Conservation (phyloP, 75 land plant genomes). For the Picea glauca region DNA sequence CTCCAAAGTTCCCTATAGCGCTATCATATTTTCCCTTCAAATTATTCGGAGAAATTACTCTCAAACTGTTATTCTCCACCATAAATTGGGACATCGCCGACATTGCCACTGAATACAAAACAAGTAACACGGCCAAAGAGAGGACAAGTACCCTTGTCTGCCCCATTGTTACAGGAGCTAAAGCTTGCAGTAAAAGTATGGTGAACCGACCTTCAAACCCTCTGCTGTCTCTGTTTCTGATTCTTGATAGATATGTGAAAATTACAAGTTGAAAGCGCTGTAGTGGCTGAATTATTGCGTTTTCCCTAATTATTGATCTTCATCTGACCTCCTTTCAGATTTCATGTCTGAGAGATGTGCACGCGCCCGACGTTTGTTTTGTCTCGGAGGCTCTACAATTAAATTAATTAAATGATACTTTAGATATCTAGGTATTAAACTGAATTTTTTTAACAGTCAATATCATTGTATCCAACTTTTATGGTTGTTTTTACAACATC, state of each 20-base stretch:
- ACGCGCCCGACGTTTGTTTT: not conserved
- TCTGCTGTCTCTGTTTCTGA: not conserved
- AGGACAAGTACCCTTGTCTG: not conserved
- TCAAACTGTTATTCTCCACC: too few species aligned
- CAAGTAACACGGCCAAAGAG: not conserved
- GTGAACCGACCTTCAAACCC: not conserved
- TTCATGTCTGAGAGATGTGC: not conserved
- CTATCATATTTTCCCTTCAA: too few species aligned
- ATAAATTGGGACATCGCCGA: too few species aligned
- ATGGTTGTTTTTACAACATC: conserved; percentile 40
- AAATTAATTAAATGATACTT: too few species aligned
- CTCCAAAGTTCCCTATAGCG: too few species aligned
- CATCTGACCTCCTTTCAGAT: not conserved
- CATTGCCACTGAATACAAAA: not conserved
- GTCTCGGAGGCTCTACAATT: too few species aligned
- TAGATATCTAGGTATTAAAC: too few species aligned
- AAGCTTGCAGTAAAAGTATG: not conserved
- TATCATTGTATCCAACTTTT: conserved; percentile 14
- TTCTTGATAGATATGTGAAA: not conserved
- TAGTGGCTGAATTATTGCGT: too few species aligned
- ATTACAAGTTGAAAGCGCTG: not conserved
- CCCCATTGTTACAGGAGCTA: not conserved
- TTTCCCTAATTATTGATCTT: too few species aligned
- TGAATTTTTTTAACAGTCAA: too few species aligned
- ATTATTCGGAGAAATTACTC: too few species aligned